Conservation (phyloP, 495 filamentous ascomycete genomes). For the Talaromyces thailandensis region DNA sequence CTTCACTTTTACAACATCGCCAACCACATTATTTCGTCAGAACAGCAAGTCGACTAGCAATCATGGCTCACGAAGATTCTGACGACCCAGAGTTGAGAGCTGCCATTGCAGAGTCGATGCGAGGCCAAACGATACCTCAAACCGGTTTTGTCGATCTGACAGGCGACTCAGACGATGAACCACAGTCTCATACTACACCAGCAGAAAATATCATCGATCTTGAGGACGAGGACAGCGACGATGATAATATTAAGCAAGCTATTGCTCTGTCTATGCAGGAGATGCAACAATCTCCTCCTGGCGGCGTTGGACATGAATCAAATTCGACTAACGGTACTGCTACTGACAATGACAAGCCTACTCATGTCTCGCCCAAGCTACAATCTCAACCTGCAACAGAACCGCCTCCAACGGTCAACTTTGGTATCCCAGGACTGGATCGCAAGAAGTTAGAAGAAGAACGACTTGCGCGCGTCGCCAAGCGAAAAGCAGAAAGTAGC, state of each 20-base stretch:
- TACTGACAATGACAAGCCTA: neutral
- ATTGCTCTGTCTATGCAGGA: slow-evolving; percentile 43
- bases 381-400: neutral
- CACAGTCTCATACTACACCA: slow-evolving; percentile 22
- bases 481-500: slow-evolving; percentile 44
- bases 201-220: slow-evolving; percentile 27
- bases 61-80: slow-evolving; percentile 12
- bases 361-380: neutral
- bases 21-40: neutral
- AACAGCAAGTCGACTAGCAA: neutral
- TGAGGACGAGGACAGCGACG: slow-evolving; percentile 32
- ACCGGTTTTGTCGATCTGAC: slow-evolving; percentile 30
- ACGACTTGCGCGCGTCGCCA: slow-evolving; percentile 57
- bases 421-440: slow-evolving; percentile 46
- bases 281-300: neutral
- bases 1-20: neutral
- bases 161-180: slow-evolving; percentile 23
- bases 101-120: slow-evolving; percentile 72
- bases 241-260: slow-evolving; percentile 40
- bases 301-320: neutral
- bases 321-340: neutral
- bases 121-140: slow-evolving; percentile 31
- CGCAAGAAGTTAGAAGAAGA: slow-evolving; percentile 83
- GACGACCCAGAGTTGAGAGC: slow-evolving; percentile 16
- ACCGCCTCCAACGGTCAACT: neutral